A percentile compares a stretch with the other conserved stretches of the same genome.
Conservation (phyloP, 1,139 yeast species). For the Geotrichum fermentans region DNA sequence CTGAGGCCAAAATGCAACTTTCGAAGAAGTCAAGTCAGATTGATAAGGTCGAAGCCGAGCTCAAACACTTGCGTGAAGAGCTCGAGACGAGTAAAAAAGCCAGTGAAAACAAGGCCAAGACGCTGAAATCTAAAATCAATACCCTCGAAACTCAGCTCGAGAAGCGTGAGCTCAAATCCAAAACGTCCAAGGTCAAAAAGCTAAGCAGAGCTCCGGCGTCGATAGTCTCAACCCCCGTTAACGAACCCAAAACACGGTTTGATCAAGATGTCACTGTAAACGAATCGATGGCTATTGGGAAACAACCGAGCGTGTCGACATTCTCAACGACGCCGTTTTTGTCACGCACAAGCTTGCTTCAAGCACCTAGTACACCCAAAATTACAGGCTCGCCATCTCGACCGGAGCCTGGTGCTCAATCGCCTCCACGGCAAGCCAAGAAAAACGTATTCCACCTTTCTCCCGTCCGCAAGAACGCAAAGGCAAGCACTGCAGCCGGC, state of each 20-base stretch:
- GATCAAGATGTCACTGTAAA: neutral
- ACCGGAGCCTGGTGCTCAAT: neutral
- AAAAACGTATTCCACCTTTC: slow-evolving; percentile 6
- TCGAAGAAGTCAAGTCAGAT: slow-evolving; percentile 19
- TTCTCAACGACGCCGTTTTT: slow-evolving; percentile 20
- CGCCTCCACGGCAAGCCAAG: no score
- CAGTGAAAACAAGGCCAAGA: slow-evolving; percentile 23
- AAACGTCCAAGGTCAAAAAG: neutral
- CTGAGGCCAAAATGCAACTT: slow-evolving; percentile 22
- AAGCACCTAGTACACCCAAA: no score
- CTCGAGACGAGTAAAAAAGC: slow-evolving; percentile 23
- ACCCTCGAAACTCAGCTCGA: slow-evolving; percentile 9
- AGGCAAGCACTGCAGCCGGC: neutral
- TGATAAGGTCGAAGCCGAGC: slow-evolving; percentile 22
- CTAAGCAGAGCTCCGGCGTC: neutral
- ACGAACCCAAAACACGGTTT: slow-evolving; percentile 3
- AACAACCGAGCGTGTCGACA: slow-evolving; percentile 5
- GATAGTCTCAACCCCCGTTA: neutral
- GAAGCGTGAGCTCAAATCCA: neutral
- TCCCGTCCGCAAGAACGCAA: slow-evolving; percentile 1
- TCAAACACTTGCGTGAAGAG: slow-evolving; percentile 21
- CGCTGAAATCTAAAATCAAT: slow-evolving; percentile 22
- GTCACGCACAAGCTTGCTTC: neutral
- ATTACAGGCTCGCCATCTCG: neutral
- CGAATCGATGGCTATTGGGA: neutral